Evolutionary conservation across 2,329 filamentous ascomycete genomes (phyloP), one percentile per base, ranked within the genome.

Genomic region (Diplocarpon mali): DNA sequence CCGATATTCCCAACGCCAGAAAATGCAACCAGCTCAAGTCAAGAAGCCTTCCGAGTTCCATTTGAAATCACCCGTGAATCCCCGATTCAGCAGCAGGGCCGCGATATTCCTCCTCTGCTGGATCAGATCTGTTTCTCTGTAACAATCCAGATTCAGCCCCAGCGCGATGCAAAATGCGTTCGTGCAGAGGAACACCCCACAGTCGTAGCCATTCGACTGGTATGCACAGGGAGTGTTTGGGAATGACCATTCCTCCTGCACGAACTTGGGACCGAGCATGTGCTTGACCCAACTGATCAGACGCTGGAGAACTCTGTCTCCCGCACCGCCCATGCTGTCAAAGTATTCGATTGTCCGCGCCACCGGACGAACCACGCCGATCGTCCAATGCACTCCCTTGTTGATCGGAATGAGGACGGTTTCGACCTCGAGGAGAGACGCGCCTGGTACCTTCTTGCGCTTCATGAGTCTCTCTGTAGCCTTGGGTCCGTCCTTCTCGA

Each of bases 171-270:
- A 83, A 38, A 86, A 72, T 13, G 75, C 79, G 57, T 89, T 90
- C 14, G 83, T 75, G 52, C 85, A 77, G 12, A 80, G 76, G 59
- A 86, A 85, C 3, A 87, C 75, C n/a, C 85, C 85, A 53, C 85
- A 89, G 59, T 89, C 85, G 57, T 73, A 77, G 1, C 72, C 72
- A 57, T 89, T 89, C 20, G 65, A 68, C 60, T 89, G 84, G 2
- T 51, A 55, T 0, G 75, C 71, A 30, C 73, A 75, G 13, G 63
- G 61, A 36, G 71, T 67, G n/a, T 64, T 59, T 7, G 73, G 64
- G 1, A 69, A 65, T 17, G 61, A 67, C 84, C 84, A 89, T 34
- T 84, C 78, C 1, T 65, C 63, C 12, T 66, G 65, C 2, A 69
- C 58, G 55, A 73, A 87, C 5, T 64, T 62, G 2, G 72, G 63